Evolutionary conservation across 768 basidiomycete species (phyloP).

Genomic region (Rhizopogon sp.): DNA sequence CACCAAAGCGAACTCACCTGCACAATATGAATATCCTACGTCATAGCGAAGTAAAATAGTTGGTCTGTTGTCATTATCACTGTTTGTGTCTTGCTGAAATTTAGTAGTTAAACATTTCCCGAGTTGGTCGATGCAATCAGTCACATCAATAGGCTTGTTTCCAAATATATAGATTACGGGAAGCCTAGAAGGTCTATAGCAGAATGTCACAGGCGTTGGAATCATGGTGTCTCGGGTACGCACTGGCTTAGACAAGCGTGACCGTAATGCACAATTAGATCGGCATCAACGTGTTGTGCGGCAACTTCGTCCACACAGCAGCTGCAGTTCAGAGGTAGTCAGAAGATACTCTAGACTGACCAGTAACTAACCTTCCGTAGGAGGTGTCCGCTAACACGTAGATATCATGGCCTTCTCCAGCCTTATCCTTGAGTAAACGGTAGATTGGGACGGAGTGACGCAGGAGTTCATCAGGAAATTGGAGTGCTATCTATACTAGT

Average conservation of each 20-base stretch:
- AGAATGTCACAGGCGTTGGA: not conserved
- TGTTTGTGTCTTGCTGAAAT: not conserved
- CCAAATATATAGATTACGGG: constrained; percentile 93
- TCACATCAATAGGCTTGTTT: constrained; percentile 56
- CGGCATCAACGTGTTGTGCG: constrained; percentile 89
- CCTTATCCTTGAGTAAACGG: constrained; percentile 49
- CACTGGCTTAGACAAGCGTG: constrained; percentile 94
- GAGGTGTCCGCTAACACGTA: constrained; percentile 97
- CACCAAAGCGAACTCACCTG: constrained; percentile 36
- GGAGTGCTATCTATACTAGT: constrained; percentile 67
- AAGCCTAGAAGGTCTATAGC: constrained; percentile 70
- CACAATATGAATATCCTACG: constrained; percentile 67
- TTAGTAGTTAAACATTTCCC: constrained; percentile 25
- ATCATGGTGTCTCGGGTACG: constrained; percentile 22
- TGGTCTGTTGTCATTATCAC: constrained; percentile 3
- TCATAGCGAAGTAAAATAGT: constrained; percentile 64
- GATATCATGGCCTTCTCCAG: constrained; percentile 48
- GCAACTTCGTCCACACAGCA: constrained; percentile 98
- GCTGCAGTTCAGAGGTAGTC: constrained; percentile 24
- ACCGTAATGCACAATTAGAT: constrained; percentile 91
- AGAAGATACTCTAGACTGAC: constrained; percentile 1
- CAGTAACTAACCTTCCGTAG: constrained; percentile 77
- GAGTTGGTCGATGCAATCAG: constrained; percentile 43
- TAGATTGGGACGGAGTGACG: constrained; percentile 84
- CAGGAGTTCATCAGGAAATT: constrained; percentile 94